Evolutionary conservation across 495 filamentous ascomycete genomes (phyloP), one percentile per base, ranked within the genome.

Genomic region (Trichocladium uniseriatum): DNA sequence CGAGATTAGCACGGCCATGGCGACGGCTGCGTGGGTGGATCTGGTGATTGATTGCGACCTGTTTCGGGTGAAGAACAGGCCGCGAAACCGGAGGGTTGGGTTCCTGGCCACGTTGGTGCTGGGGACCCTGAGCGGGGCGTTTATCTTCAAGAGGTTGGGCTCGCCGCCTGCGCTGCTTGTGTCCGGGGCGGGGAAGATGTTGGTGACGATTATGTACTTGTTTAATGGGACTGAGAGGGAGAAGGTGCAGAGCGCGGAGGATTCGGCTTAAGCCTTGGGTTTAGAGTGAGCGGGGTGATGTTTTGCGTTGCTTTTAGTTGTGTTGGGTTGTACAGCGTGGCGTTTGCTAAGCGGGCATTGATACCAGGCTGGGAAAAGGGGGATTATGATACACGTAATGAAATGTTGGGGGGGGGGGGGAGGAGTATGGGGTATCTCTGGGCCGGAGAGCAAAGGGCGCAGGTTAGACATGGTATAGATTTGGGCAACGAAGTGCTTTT

Each of bases 1-100:
- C 6, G 78, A 83, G 56, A 83, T 82, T 27, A 79, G 69, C 20
- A 82, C 80, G n/a, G 79, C 79, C 3, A 82, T 82, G 79, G 80
- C 79, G 1, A 83, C 79, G 21, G 78, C 80, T 7, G 78, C 79
- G 3, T 82, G 76, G 69, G 61, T 83, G 6, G 79, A 82, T 51
- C 50, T 83, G 21, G 59, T 81, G 19, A 73, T 82, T 38, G 79
- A 82, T 57, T 67, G 65, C 13, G 45, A 61, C 0, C 52, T 83
- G 39, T 61, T 71, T 16, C 60, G 53, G 19, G 7, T 54, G 16
- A 39, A 64, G 18, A 83, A 82, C 51, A 58, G 74, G 38, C 55
- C 65, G 14, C 56, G 79, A 42, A 81, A 78, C 49, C 63, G 79
- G 11, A 49, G 79, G 11, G 49, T 72, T 14, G 48, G 69, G 50